These are phyloP conservation scores for Auricularia auricula-judae DNA, from an alignment of 768 basidiomycete genomes.

Conservation along the genomic window DNA sequence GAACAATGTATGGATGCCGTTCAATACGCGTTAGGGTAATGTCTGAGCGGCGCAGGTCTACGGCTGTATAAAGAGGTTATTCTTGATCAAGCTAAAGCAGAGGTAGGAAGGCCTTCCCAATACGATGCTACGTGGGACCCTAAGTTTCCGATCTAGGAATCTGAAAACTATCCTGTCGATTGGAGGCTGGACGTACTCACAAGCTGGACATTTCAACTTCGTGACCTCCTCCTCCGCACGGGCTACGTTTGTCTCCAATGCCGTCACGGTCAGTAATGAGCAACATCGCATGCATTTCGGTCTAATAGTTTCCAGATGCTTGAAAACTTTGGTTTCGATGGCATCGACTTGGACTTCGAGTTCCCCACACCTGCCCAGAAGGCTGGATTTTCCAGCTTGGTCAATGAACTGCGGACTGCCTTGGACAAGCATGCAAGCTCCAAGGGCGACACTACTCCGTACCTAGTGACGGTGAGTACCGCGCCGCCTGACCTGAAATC, in stretches of 20 bases:
- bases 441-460: constrained; percentile 51
- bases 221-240: constrained; percentile 40
- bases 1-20: constrained; percentile 34
- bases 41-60: constrained; percentile 29
- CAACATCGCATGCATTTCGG: neutral
- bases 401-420: constrained; percentile 49
- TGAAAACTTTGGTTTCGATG: constrained; percentile 67
- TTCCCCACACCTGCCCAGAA: constrained; percentile 56
- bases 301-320: constrained; percentile 8
- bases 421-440: constrained; percentile 43
- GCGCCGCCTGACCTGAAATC: neutral
- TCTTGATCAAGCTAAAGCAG: neutral
- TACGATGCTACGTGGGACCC: too few relatives aligned
- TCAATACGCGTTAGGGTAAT: too few relatives aligned
- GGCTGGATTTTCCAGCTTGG: constrained; percentile 53
- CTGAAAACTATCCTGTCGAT: constrained; percentile 39
- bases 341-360: constrained; percentile 69
- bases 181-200: constrained; percentile 64
- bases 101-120: neutral
- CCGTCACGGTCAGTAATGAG: constrained; percentile 29
- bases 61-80: constrained; percentile 67
- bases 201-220: constrained; percentile 56
- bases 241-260: constrained; percentile 46
- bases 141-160: neutral
- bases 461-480: constrained; percentile 37